These are phyloP conservation scores for Penicillium ochrochloron DNA, from an alignment of 495 filamentous ascomycete species.

Conservation along the genomic window DNA sequence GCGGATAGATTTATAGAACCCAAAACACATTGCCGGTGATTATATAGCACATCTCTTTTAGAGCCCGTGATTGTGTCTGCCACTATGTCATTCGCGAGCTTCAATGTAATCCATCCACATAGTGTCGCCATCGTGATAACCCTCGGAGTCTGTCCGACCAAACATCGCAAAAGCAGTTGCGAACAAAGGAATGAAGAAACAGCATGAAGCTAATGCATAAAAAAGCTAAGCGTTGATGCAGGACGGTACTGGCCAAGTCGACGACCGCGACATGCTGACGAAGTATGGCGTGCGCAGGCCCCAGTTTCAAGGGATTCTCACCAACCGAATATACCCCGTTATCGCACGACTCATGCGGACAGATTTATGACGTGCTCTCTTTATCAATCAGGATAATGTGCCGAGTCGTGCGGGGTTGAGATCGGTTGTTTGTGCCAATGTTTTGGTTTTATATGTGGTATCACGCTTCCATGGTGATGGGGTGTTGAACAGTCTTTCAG, in stretches of 20 bases:
- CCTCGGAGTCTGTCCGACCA: conserved; percentile 19
- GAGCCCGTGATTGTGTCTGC: background rate
- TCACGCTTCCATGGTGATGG: conserved; percentile 9
- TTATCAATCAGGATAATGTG: conserved; percentile 11
- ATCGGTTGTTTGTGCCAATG: background rate
- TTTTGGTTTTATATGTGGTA: conserved; percentile 11
- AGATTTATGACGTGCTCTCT: conserved; percentile 42
- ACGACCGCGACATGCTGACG: conserved; percentile 19
- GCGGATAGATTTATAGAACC: background rate
- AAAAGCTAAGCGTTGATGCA: background rate
- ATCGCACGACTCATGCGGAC: conserved; percentile 30
- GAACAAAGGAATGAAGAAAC: background rate
- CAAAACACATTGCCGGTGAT: background rate
- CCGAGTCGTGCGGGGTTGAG: conserved; percentile 20
- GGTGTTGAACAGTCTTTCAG: background rate
- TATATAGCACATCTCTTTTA: background rate
- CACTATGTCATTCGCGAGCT: background rate
- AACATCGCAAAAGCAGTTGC: background rate
- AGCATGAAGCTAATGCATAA: background rate
- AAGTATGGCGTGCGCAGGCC: conserved; percentile 35
- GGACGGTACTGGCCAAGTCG: background rate
- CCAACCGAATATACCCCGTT: conserved; percentile 16
- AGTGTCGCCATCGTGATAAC: conserved; percentile 25
- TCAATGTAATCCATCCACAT: conserved; percentile 26
- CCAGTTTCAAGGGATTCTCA: background rate